Evolutionary conservation across 805 yeast genomes (phyloP), one percentile per base, ranked within the genome.

Genomic region (Ogataea thermomethanolica): DNA sequence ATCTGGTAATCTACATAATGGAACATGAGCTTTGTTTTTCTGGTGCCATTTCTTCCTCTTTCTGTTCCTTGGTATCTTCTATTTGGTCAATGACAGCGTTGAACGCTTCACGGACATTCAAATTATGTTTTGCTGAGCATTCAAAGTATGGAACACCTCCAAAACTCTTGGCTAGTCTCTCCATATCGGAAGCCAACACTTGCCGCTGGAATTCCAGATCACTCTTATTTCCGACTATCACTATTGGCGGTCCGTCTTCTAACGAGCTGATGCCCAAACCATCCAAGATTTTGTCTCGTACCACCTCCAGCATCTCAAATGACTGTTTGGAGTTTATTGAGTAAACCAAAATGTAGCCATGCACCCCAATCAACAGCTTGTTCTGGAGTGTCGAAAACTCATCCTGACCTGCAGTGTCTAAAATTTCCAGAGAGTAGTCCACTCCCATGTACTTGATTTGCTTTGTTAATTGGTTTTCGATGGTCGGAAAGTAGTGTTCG

Each of bases 361-460:
- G 93, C 25, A 84, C 79, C 12, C 90, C 93, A 33, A 84, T 81
- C 35, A 86, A 65, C 40, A 84, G 81, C 51, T 84, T 84, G 61
- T 84, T 87, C 53, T 79, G 84, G 63, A 89, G 74, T 48, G 85
- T 78, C 35, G 87, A 76, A 58, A 81, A 85, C 66, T 88, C 95
- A 62, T 88, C 96, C 66, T 87, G 95, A 7, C 96, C 96, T 1
- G 96, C 95, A 0, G 96, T 89, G 57, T 89, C 97, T 45, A 88
- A 67, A 39, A 89, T 84, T 59, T 88, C 96, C 20, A 90, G 77
- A 38, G 81, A 80, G 58, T 84, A 89, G 39, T 82, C 85, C 51
- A 79, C 82, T 46, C 83, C 84, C 45, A 83, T 76, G 60, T 82
- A 77, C 43, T 70, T 72, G 55, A 88, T 72, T 25, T 73, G 70